A percentile compares a stretch with the other conserved stretches of the same genome.
Evolutionary conservation across 2,329 filamentous ascomycete genomes (phyloP).

Genomic region (Teratosphaeriaceae sp.): DNA sequence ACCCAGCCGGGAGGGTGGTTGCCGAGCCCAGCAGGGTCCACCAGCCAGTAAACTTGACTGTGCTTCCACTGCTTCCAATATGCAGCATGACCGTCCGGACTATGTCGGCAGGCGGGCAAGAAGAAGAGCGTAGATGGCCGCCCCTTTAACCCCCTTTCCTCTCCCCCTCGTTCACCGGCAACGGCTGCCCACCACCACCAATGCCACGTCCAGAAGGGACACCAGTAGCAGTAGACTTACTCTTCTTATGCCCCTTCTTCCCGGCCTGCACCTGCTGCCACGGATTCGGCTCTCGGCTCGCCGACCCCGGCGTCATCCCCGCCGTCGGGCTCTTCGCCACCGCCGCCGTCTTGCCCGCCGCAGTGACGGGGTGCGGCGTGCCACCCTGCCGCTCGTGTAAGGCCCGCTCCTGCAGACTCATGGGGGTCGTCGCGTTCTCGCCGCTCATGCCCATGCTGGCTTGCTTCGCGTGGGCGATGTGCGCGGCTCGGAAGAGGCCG

Average conservation of each 20-base stretch:
- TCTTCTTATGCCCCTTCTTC: conserved; percentile 26
- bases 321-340: conserved; percentile 7
- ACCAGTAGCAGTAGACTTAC: conserved; percentile 16
- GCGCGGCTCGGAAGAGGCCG: conserved; percentile 21
- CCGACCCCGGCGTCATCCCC: no score
- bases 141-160: conserved; percentile 28
- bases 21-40: no score
- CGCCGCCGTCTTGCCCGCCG: conserved; percentile 6
- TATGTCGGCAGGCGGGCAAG: no score
- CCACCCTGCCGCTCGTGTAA: conserved; percentile 22
- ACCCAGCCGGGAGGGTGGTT: no score
- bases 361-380: conserved; percentile 12
- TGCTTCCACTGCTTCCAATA: no score
- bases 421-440: conserved; percentile 5
- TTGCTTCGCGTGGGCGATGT: conserved; percentile 24
- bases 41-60: no score
- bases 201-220: conserved; percentile 4
- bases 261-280: conserved; percentile 19
- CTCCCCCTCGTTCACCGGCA: conserved; percentile 35
- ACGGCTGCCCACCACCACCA: conserved; percentile 28
- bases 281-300: conserved; percentile 1
- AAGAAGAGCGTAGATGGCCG: no score
- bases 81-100: no score
- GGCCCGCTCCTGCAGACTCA: no score
- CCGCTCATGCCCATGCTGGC: no score